Evolutionary conservation across 306 rosid genomes (phyloP).

Genomic region (Castanopsis chinensis): DNA sequence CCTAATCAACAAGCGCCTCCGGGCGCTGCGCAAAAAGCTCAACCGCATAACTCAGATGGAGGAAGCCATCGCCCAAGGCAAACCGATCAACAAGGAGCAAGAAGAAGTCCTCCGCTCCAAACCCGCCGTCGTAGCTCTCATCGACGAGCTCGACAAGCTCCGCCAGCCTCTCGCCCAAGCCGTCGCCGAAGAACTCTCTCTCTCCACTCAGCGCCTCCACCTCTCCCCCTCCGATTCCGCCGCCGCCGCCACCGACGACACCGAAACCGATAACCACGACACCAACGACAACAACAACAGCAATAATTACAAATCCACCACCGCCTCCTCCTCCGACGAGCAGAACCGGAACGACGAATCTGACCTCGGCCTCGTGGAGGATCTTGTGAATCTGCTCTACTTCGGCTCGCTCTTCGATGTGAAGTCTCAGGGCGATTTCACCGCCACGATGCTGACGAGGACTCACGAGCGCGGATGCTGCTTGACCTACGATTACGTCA

Average conservation of each 20-base stretch:
- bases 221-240: conserved; percentile 24
- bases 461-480: conserved; percentile 93
- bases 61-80: conserved; percentile 71
- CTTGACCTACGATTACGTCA: conserved; percentile 89
- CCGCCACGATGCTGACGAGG: conserved; percentile 78
- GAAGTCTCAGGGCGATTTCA: conserved; percentile 79
- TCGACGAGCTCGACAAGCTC: conserved; percentile 94
- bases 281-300: background rate
- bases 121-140: conserved; percentile 43
- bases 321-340: conserved; percentile 1
- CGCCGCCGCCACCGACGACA: conserved; percentile 9
- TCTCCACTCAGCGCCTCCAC: conserved; percentile 39
- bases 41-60: conserved; percentile 78
- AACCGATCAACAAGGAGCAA: conserved; percentile 73
- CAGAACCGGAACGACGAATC: conserved; percentile 9
- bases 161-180: conserved; percentile 78
- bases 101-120: conserved; percentile 84
- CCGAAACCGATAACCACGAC: conserved; percentile 2
- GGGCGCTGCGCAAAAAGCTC: conserved; percentile 69
- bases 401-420: conserved; percentile 91
- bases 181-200: conserved; percentile 59
- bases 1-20: conserved; percentile 90
- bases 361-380: conserved; percentile 46
- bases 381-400: conserved; percentile 76
- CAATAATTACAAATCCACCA: conserved; percentile 13